Base-by-base conservation (phyloP, 805 yeast species). In the Yamadazyma akitaensis region DNA sequence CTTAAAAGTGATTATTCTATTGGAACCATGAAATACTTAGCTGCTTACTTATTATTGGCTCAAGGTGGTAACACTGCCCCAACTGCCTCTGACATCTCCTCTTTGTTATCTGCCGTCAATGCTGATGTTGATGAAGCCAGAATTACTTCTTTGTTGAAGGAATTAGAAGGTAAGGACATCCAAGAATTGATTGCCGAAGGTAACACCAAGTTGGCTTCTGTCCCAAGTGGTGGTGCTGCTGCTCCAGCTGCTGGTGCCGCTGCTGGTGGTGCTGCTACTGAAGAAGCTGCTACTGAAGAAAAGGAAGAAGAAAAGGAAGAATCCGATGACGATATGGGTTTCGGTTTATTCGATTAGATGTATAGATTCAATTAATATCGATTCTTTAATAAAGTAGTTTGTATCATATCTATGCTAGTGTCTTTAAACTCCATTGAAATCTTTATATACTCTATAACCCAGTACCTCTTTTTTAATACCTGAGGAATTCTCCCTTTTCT, bases 151-250 rank as follows among this genome's bases (percentile, higher is more conserved):
- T 82, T 94, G 67, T 75, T 94, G 64, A 62, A 86, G 62, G 87
- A 94, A 66, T 80, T 94, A 64, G 94, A 89, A 74, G 99, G 98
- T 76, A 94, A 94, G 85, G 68, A 87, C 68, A 81, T 88, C 64
- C 82, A 76, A 61, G 96, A 88, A 70, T 84, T 94, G 77, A 83
- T 94, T 64, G 86, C 96, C 64, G 94, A 84, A 79, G 99, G 99
- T 81, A 77, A 86, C 76, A 77, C 85, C 78, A 94, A 94, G 82
- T 88, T 94, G 72, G 95, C 98, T 62, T 84, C 98, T 61, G 95
- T 92, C 60, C 97, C 98, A 76, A 65, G 97, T 67, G 97, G 97
- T 74, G 97, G 96, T 78, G 94, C 97, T 73, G 96, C 94, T 73
- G 81, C 89, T 66, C 76, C 94, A 61, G 73, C 85, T 62, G 77